Evolutionary conservation across 176 grass and related monocot genomes (phyloP), one percentile per base, ranked within the genome.

Genomic region (Oryza punctata): DNA sequence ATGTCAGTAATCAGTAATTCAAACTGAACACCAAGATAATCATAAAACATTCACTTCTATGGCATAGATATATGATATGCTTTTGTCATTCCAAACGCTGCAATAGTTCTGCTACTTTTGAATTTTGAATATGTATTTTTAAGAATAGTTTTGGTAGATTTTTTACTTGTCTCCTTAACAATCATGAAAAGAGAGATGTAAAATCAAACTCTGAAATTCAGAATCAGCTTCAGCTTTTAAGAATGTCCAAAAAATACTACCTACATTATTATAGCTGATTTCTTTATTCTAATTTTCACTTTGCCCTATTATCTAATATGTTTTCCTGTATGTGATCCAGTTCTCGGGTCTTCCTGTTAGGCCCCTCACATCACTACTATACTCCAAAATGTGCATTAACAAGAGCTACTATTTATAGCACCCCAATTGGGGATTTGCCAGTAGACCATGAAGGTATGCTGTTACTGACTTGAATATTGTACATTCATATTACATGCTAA

Each of bases 311-410:
- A 26, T 30, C 59, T 73, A 70, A 66, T 85, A n/a, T 26, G 12
- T 19, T 63, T 76, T 65, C 75, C 18, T 85, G 41, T 37, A 71
- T 78, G n/a, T 69, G 33, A 87, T 91, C 78, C 91, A 98, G 96
- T 87, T 90, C 91, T 82, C 79, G 93, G 69, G 96, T 98, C 43
- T 98, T 98, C 90, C 91, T 98, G 52, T 93, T 98, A 41, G 96
- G 96, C 40, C 96, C 96, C 81, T 98, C 96, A 79, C 96, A 98
- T 85, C 96, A 94, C 69, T 96, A 92, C 87, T 98, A 98, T 72
- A 95, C 93, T 87, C 82, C 93, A 70, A 98, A 89, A 90, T 98
- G 96, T 80, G 93, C 93, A 80, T 86, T 96, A 78, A 92, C 89
- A 65, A 95, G 54, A 79, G 87, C 93, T 77, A 87, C 89, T 65